These are phyloP conservation scores for Anacardium occidentale DNA, from an alignment of 345 rosid species.

Conservation along the genomic window DNA sequence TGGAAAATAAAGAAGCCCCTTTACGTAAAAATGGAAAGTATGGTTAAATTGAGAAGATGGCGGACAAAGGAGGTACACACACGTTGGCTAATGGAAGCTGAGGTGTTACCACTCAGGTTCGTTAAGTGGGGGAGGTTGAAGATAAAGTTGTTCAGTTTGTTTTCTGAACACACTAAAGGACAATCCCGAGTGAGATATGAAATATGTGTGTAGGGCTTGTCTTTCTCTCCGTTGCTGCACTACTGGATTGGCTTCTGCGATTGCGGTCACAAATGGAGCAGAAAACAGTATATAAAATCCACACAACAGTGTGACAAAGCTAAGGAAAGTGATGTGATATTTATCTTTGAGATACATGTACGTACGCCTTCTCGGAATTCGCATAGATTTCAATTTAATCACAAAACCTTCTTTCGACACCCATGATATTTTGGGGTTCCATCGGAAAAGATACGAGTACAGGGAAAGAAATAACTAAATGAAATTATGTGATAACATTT, in stretches of 20 bases:
- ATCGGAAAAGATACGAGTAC: too few relatives aligned
- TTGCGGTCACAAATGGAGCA: too few relatives aligned
- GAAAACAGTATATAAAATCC: slow-evolving; percentile 4
- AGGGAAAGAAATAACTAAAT: too few relatives aligned
- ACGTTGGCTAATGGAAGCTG: slow-evolving; percentile 37
- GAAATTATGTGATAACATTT: too few relatives aligned
- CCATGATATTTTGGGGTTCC: too few relatives aligned
- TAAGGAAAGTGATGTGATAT: neutral
- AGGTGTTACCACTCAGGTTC: slow-evolving; percentile 30
- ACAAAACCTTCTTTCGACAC: too few relatives aligned
- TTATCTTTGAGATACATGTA: neutral
- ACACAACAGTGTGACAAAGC: neutral
- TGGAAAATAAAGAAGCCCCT: neutral
- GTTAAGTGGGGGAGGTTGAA: slow-evolving; percentile 5
- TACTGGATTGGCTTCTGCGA: too few relatives aligned
- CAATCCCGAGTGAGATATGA: too few relatives aligned
- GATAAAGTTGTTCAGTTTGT: neutral
- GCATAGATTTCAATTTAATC: too few relatives aligned
- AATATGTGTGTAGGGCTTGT: too few relatives aligned
- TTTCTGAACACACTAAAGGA: neutral
- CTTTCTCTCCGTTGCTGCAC: too few relatives aligned
- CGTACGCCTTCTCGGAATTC: neutral
- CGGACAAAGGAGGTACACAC: slow-evolving; percentile 37
- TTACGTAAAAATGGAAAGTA: slow-evolving; percentile 15
- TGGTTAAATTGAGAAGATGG: slow-evolving; percentile 28